Evolutionary conservation across 225 moss, liverwort and hornwort species (phyloP), one percentile per base, ranked within the genome.

Genomic region (Sphagnum contortum): DNA sequence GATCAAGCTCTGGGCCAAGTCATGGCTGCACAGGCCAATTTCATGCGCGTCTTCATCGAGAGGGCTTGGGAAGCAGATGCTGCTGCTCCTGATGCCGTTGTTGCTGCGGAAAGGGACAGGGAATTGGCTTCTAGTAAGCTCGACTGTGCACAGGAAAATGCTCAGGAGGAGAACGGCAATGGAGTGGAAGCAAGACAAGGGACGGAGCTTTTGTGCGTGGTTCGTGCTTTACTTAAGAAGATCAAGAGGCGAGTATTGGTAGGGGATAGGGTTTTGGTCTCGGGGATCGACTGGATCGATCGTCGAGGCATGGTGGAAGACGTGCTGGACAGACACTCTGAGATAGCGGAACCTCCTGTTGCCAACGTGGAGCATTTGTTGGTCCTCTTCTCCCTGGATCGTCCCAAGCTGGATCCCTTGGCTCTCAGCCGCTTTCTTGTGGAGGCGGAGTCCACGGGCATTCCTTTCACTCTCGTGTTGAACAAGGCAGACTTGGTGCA

Each of bases 241-340:
- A 98, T 98, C 4, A 91, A 93, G 72, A 79, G 92, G 45, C 81
- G 98, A 6, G 98, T 98, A 44, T 70, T 98, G 5, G 98, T 98
- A 0, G 98, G 98, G 10, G 98, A 98, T 69, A 84, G 72, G 74
- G 98, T 98, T 71, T 51, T 93, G 45, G 83, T 98, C 49, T 81
- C 91, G 3, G 87, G 90, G 9, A 87, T 98, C 47, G 98, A 98
- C 67, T 93, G 98, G 98, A 75, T 69, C 57, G 92, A 88, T 13
- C 85, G 80, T 5, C 77, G 98, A 8, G 98, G 98, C 14, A 93
- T 98, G 98, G 90, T 98, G 65, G 98, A 98, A 72, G 91, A 91
- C 69, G 91, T 98, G 2, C 56, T 98, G 48, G 92, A 89, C 64
- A 83, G 98, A 9, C 64, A 79, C 63, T 87, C 87, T 4, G 98